A percentile compares a stretch with the other conserved stretches of the same genome.
These are phyloP conservation scores for Urochloa ruziziensis DNA, from an alignment of 176 grass and related monocot genomes.

Conservation along the genomic window DNA sequence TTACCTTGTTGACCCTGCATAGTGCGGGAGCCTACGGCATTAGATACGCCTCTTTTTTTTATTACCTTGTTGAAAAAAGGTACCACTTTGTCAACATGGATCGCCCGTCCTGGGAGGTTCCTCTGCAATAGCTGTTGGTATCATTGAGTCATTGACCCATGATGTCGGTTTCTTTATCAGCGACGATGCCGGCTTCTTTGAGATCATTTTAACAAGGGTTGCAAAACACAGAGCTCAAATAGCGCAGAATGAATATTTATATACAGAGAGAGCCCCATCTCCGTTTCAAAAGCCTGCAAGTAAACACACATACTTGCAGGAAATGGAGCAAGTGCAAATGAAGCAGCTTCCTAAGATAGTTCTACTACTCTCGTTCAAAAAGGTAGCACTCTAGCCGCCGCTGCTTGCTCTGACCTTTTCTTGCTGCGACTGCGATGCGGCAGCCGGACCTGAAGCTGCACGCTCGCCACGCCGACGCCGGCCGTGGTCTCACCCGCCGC, in stretches of 20 bases:
- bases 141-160: too few species aligned
- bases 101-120: too few species aligned
- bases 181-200: neutral
- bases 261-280: neutral
- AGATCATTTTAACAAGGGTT: neutral
- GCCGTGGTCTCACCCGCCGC: constrained; percentile 5
- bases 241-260: neutral
- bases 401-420: constrained; percentile 21
- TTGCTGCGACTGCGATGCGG: constrained; percentile 16
- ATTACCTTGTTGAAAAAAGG: too few species aligned
- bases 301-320: neutral
- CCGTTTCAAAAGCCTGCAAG: neutral
- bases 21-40: too few species aligned
- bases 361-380: neutral
- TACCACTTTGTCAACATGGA: neutral
- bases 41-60: too few species aligned
- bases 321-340: constrained; percentile 10
- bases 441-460: constrained; percentile 32
- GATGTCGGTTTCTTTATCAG: too few species aligned
- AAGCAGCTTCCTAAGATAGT: constrained; percentile 14
- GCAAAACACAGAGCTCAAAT: neutral
- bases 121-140: too few species aligned
- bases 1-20: too few species aligned
- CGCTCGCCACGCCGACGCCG: constrained; percentile 28
- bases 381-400: neutral